phyloP scores from a whole-genome alignment of 495 filamentous ascomycete genomes.

The Mytilinidion resinicola region DNA sequence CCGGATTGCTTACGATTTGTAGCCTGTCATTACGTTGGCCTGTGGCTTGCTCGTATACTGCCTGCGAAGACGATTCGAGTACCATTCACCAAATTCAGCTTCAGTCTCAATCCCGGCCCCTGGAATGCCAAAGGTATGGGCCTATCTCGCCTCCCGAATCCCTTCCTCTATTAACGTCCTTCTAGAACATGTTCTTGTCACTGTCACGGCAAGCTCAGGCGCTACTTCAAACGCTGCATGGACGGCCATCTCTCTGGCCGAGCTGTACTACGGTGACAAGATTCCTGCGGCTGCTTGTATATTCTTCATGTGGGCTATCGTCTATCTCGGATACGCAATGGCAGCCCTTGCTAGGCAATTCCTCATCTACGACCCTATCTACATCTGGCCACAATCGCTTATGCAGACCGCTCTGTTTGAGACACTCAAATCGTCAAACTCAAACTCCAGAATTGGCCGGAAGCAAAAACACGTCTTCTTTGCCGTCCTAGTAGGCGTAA shows the following conservation, averaged over 20 bases:
- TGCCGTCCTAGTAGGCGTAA: constrained; percentile 44
- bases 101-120: constrained; percentile 47
- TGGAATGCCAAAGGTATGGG: constrained; percentile 43
- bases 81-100: constrained; percentile 40
- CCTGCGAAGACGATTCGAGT: constrained; percentile 43
- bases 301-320: constrained; percentile 54
- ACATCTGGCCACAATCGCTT: constrained; percentile 46
- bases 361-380: constrained; percentile 49
- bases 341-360: constrained; percentile 50
- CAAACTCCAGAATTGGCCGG: constrained; percentile 39
- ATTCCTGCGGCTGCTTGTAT: constrained; percentile 47
- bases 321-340: constrained; percentile 51
- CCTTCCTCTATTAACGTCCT: background rate
- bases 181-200: constrained; percentile 52
- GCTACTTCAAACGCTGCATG: constrained; percentile 48
- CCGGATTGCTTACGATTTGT: background rate
- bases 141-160: background rate
- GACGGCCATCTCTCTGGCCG: constrained; percentile 45
- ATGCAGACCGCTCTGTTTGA: constrained; percentile 53
- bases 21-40: constrained; percentile 48
- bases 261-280: constrained; percentile 47
- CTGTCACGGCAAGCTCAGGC: constrained; percentile 49
- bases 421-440: constrained; percentile 42
- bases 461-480: constrained; percentile 53
- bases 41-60: constrained; percentile 47